A percentile compares a stretch with the other conserved stretches of the same genome.
Conservation (phyloP, 148 eudicot species). For the Polygonum maritimum region DNA sequence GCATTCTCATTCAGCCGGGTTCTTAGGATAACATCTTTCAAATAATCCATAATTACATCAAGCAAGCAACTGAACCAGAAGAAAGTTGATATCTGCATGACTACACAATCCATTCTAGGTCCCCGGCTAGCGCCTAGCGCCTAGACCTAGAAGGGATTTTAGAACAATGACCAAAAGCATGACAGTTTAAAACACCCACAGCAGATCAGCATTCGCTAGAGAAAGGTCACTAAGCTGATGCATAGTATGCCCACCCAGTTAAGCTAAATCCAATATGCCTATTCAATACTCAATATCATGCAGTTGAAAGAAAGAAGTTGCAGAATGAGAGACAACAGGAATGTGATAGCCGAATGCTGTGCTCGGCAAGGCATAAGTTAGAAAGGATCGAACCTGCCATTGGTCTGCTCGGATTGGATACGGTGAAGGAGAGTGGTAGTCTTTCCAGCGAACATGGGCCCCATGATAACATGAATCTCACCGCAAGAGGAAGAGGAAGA, state of each 20-base stretch:
- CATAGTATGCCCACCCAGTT: too few species aligned
- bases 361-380: neutral
- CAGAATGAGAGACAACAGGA: neutral
- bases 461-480: conserved; percentile 73
- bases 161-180: neutral
- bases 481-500: conserved; percentile 20
- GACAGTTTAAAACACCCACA: neutral
- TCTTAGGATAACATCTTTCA: neutral
- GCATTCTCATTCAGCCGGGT: neutral
- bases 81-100: neutral
- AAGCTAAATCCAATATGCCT: neutral
- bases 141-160: too few species aligned
- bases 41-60: neutral
- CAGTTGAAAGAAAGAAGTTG: neutral
- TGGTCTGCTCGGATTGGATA: conserved; percentile 39
- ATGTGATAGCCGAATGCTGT: neutral
- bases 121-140: too few species aligned
- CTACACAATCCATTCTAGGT: too few species aligned
- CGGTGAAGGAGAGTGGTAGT: conserved; percentile 75
- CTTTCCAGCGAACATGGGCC: conserved; percentile 13
- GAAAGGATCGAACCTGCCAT: conserved; percentile 45
- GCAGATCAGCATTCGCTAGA: neutral
- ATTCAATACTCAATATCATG: neutral
- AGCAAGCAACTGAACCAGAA: neutral
- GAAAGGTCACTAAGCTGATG: neutral